Conservation (phyloP, 225 moss, liverwort and hornwort species). For the Polytrichum commune region DNA sequence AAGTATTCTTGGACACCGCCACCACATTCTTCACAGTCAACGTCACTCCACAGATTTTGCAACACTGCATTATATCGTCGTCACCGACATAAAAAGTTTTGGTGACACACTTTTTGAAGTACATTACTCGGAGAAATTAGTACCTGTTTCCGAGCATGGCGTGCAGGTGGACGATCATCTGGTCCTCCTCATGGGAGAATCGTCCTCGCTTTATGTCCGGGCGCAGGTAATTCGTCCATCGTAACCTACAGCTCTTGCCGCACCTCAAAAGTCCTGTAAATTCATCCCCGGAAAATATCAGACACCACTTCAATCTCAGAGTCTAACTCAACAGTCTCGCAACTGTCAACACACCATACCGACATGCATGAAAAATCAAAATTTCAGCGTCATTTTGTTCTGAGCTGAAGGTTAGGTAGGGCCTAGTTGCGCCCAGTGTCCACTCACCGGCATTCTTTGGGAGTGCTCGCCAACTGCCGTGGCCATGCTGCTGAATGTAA, state of each 20-base stretch:
- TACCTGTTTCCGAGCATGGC: constrained; percentile 50
- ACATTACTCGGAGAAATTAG: too few relatives aligned
- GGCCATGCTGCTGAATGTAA: constrained; percentile 71
- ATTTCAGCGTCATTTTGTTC: not conserved
- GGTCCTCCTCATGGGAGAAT: constrained; percentile 40
- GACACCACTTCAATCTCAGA: too few relatives aligned
- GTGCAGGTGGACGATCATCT: constrained; percentile 43
- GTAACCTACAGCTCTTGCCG: constrained; percentile 47
- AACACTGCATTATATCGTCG: too few relatives aligned
- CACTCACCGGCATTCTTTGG: constrained; percentile 69
- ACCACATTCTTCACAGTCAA: too few relatives aligned
- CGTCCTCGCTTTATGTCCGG: constrained; percentile 55
- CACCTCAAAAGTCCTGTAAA: constrained; percentile 39
- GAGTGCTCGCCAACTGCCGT: constrained; percentile 86
- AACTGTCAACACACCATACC: not conserved
- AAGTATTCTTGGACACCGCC: too few relatives aligned
- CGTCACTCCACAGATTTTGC: too few relatives aligned
- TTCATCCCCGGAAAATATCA: not conserved
- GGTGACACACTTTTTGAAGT: too few relatives aligned
- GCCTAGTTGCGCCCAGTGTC: too few relatives aligned
- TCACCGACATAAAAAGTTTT: too few relatives aligned
- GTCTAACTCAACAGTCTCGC: too few relatives aligned
- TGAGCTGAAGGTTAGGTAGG: too few relatives aligned
- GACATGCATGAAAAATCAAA: not conserved
- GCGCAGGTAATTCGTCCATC: constrained; percentile 52